These are phyloP conservation scores for Withania somnifera DNA, from an alignment of 305 asterid species.

Conservation along the genomic window DNA sequence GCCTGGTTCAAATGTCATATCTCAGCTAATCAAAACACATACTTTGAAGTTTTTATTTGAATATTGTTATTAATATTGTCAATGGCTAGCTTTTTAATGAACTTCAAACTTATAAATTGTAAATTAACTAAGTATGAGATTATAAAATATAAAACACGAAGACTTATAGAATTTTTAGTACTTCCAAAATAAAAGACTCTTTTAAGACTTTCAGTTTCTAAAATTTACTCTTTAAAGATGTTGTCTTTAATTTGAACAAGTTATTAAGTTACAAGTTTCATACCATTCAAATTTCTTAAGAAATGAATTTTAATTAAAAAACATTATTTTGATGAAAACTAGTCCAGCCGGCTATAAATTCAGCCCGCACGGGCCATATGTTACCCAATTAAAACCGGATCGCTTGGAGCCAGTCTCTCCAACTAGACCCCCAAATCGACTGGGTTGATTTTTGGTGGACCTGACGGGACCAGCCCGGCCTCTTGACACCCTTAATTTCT, in stretches of 20 bases:
- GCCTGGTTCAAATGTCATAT: background rate
- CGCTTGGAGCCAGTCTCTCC: background rate
- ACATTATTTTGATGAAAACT: background rate
- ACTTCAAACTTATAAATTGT: too few species aligned
- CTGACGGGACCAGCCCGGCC: background rate
- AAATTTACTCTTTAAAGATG: background rate
- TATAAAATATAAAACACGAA: too few species aligned
- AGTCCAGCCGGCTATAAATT: too few species aligned
- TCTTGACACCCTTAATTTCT: background rate
- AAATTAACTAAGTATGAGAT: background rate
- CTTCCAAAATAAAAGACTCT: background rate
- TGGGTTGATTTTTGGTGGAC: background rate
- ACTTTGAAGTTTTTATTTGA: background rate
- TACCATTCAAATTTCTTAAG: background rate
- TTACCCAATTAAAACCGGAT: background rate
- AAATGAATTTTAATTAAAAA: too few species aligned
- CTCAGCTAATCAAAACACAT: background rate
- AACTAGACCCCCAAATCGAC: background rate
- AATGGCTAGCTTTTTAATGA: too few species aligned
- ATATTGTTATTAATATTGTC: too few species aligned
- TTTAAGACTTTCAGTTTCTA: background rate
- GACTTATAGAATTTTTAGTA: background rate
- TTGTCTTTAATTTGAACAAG: background rate
- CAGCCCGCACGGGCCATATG: background rate
- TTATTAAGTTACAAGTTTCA: background rate